Evolutionary conservation across 2,329 filamentous ascomycete genomes (phyloP).

Genomic region (Nannizziopsis barbatae): DNA sequence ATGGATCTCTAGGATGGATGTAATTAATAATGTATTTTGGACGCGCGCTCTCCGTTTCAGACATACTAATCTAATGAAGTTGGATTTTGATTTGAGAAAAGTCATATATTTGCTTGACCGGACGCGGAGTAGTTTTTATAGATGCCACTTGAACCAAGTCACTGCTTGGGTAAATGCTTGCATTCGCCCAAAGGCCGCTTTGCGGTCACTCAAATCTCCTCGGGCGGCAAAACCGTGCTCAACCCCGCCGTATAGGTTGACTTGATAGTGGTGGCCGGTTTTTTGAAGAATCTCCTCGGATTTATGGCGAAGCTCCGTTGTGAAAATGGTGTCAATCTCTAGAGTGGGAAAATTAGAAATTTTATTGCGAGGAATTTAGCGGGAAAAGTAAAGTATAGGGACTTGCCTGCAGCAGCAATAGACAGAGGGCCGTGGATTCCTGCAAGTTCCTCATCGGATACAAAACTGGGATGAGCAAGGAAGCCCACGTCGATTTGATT

Average conservation of each 20-base stretch:
- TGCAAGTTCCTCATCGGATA: constrained; percentile 54
- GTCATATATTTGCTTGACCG: no score
- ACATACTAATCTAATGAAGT: no score
- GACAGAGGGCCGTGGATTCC: constrained; percentile 57
- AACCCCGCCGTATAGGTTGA: constrained; percentile 58
- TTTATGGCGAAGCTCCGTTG: constrained; percentile 45
- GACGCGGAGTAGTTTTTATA: not conserved
- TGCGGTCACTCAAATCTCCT: constrained; percentile 45
- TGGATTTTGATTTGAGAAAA: no score
- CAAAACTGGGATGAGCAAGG: constrained; percentile 66
- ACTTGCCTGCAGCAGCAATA: constrained; percentile 47
- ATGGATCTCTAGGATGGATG: no score
- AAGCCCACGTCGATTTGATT: constrained; percentile 58
- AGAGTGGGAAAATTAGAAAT: constrained; percentile 16
- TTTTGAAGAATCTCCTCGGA: constrained; percentile 47
- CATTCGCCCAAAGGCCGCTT: constrained; percentile 58
- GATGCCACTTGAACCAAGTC: constrained; percentile 44
- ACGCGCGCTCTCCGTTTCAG: no score
- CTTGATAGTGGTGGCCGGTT: constrained; percentile 53
- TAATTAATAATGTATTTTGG: no score
- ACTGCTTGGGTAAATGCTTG: constrained; percentile 65
- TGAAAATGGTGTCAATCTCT: constrained; percentile 50
- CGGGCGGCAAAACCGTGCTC: constrained; percentile 63
- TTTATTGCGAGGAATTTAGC: not conserved
- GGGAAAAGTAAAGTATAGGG: not conserved